A percentile compares a stretch with the other conserved stretches of the same genome.
phyloP scores from a whole-genome alignment of 148 eudicot genomes.

The Cornus controversa region DNA sequence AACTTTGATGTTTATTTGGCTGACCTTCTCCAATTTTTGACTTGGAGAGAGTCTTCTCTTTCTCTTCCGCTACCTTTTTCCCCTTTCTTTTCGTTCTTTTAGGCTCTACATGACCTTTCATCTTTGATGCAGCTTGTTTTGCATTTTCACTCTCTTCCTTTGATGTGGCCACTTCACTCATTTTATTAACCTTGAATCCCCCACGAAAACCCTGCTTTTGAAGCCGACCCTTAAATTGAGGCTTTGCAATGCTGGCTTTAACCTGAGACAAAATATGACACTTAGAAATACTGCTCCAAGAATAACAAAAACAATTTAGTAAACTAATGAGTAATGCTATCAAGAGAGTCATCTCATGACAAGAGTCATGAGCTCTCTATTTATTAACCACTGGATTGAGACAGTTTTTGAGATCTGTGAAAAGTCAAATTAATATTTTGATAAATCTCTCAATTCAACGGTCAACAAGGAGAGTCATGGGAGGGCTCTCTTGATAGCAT shows the following conservation, averaged over 20 bases:
- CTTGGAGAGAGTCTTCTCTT: conserved; percentile 1
- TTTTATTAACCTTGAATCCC: conserved; percentile 23
- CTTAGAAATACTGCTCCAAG: neutral
- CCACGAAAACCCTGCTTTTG: conserved; percentile 20
- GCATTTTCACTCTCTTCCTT: conserved; percentile 16
- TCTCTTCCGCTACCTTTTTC: conserved; percentile 10
- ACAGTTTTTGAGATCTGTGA: no score
- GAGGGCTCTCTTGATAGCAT: no score
- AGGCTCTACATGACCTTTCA: conserved; percentile 13
- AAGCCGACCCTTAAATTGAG: conserved; percentile 17
- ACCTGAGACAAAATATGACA: conserved; percentile 16
- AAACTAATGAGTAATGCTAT: no score
- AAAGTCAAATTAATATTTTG: no score
- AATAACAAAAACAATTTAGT: neutral
- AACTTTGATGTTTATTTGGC: conserved; percentile 4
- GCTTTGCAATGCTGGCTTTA: conserved; percentile 30
- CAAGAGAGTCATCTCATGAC: no score
- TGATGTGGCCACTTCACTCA: neutral
- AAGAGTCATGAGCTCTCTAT: no score
- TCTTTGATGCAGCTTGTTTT: conserved; percentile 19
- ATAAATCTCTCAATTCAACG: no score
- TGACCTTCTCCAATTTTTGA: conserved; percentile 9
- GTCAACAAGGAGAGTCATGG: no score
- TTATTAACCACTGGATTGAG: no score
- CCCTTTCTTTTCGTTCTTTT: conserved; percentile 13